Conservation (phyloP, 495 filamentous ascomycete species). For the Opeltia flavorubescens region DNA sequence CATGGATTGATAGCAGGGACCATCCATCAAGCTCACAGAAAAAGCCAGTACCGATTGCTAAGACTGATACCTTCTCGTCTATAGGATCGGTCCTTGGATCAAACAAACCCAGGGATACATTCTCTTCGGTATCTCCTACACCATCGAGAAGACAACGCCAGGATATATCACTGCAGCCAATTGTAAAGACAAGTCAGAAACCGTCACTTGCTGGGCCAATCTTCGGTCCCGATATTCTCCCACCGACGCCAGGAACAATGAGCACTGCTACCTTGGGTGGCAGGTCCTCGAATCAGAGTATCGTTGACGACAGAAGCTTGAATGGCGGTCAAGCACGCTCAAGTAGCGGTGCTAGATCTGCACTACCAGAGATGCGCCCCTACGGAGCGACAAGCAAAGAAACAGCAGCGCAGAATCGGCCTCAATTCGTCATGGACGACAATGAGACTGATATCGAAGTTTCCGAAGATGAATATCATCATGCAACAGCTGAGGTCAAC, state of each 20-base stretch:
- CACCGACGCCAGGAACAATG: conserved; percentile 16
- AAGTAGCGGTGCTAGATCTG: not conserved
- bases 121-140: not conserved
- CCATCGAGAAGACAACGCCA: not conserved
- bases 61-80: conserved; percentile 5
- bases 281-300: conserved; percentile 14
- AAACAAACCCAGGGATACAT: not conserved
- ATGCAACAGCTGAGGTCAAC: conserved; percentile 1
- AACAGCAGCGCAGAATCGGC: not conserved
- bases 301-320: conserved; percentile 13
- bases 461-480: conserved; percentile 3
- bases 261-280: conserved; percentile 9
- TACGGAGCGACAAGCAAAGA: conserved; percentile 1
- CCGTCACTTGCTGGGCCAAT: conserved; percentile 8
- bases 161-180: not conserved
- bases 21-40: conserved; percentile 4
- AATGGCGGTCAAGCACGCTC: conserved; percentile 3
- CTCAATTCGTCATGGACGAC: not conserved
- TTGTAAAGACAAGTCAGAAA: conserved; percentile 4
- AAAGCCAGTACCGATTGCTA: not conserved
- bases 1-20: conserved; percentile 9
- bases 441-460: not conserved
- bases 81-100: conserved; percentile 9
- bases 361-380: not conserved
- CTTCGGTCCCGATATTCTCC: conserved; percentile 8